Percentiles rank a stretch among this genome's conserved stretches.
Evolutionary conservation across 2,329 filamentous ascomycete genomes (phyloP).

Genomic region (Pseudopyricularia cyperi): DNA sequence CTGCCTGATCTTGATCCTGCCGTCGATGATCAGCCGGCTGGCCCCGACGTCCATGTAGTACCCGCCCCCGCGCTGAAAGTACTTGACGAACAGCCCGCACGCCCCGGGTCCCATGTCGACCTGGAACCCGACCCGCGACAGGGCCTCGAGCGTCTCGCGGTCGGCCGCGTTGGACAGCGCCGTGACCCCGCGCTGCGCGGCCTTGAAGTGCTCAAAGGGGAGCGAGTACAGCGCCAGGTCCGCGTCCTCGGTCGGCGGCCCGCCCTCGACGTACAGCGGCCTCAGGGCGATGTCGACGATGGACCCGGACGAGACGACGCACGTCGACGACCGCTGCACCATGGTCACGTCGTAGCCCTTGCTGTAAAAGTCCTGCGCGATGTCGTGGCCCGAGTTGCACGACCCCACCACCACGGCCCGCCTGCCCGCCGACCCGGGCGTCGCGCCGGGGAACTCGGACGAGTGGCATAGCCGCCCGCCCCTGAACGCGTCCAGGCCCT

Average conservation of each 20-base stretch:
- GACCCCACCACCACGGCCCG: slow-evolving; percentile 44
- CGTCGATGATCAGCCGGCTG: slow-evolving; percentile 38
- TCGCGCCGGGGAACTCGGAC: slow-evolving; percentile 34
- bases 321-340: slow-evolving; percentile 45
- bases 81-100: slow-evolving; percentile 42
- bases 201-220: slow-evolving; percentile 37
- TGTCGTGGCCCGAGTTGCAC: slow-evolving; percentile 47
- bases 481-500: slow-evolving; percentile 37
- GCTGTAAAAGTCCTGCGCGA: slow-evolving; percentile 44
- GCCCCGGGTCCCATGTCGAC: slow-evolving; percentile 42
- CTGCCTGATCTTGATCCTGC: slow-evolving; percentile 40
- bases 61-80: slow-evolving; percentile 46
- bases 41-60: slow-evolving; percentile 47
- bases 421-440: slow-evolving; percentile 22
- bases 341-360: slow-evolving; percentile 47
- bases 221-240: slow-evolving; percentile 37
- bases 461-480: slow-evolving; percentile 42
- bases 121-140: slow-evolving; percentile 43
- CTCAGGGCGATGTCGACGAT: slow-evolving; percentile 29
- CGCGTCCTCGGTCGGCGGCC: slow-evolving; percentile 41
- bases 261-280: slow-evolving; percentile 22
- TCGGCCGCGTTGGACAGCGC: slow-evolving; percentile 21
- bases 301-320: slow-evolving; percentile 34
- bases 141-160: slow-evolving; percentile 26
- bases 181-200: slow-evolving; percentile 30